These are phyloP conservation scores for Magnolia officinalis DNA, from an alignment of 164 flowering plant species.

Conservation along the genomic window DNA sequence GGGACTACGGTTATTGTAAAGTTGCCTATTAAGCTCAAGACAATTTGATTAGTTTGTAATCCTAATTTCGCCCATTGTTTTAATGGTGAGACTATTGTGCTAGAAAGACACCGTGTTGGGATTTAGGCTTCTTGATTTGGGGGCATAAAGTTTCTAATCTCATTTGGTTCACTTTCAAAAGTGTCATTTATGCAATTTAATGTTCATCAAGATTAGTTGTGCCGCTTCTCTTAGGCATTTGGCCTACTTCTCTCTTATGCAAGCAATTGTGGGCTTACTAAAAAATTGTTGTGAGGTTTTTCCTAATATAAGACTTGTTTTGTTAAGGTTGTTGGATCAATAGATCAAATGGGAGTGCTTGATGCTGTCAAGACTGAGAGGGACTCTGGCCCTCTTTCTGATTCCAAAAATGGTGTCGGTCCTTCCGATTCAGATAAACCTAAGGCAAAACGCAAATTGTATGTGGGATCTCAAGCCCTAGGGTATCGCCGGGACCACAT, in stretches of 20 bases:
- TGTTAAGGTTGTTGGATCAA: conserved; percentile 73
- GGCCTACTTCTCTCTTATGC: neutral
- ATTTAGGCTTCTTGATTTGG: neutral
- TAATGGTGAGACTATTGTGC: no score
- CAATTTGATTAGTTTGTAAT: no score
- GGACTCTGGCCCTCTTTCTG: conserved; percentile 46
- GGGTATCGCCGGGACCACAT: conserved; percentile 91
- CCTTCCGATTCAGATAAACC: conserved; percentile 55
- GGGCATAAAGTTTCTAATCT: neutral
- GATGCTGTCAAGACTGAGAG: conserved; percentile 55
- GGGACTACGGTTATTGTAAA: no score
- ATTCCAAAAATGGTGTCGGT: conserved; percentile 46
- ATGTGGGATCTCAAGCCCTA: conserved; percentile 86
- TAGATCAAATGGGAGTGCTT: conserved; percentile 65
- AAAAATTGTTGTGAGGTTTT: neutral
- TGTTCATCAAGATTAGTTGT: neutral
- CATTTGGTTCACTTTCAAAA: neutral
- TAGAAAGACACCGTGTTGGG: no score
- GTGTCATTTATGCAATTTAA: neutral
- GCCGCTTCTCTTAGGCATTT: neutral
- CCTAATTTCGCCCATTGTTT: no score
- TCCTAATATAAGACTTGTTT: conserved; percentile 4
- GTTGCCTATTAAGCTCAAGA: no score
- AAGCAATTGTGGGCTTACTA: neutral
- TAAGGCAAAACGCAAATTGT: conserved; percentile 73